Evolutionary conservation across 352 stramenopile species (phyloP).

Genomic region (Peronospora destructor): DNA sequence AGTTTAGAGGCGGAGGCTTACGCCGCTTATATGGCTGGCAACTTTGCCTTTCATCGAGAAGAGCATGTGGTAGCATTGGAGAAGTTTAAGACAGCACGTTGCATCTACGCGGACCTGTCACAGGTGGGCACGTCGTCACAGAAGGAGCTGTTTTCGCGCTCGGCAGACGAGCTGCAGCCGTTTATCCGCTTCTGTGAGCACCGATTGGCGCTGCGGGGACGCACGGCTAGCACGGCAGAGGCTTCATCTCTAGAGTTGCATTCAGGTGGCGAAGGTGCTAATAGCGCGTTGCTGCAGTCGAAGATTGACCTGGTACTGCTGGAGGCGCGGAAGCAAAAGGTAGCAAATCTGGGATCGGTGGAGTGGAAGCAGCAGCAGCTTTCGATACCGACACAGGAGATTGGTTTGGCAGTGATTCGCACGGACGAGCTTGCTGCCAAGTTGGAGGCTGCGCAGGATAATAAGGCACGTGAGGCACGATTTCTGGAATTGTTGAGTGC

Average conservation of each 20-base stretch:
- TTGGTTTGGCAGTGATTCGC: constrained; percentile 58
- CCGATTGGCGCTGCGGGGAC: constrained; percentile 55
- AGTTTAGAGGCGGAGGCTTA: constrained; percentile 86
- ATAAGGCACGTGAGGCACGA: constrained; percentile 64
- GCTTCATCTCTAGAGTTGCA: constrained; percentile 47
- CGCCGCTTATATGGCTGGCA: constrained; percentile 82
- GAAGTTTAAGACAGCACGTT: constrained; percentile 67
- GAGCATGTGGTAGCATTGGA: constrained; percentile 76
- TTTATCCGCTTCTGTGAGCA: constrained; percentile 85
- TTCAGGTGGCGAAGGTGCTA: constrained; percentile 55
- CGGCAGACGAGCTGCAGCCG: constrained; percentile 66
- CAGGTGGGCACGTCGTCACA: constrained; percentile 76
- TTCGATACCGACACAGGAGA: constrained; percentile 61
- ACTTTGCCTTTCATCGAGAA: constrained; percentile 85
- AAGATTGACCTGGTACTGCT: constrained; percentile 82
- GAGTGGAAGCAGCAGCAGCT: constrained; percentile 78
- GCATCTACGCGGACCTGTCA: constrained; percentile 80
- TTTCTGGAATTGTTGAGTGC: constrained; percentile 69
- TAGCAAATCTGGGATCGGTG: constrained; percentile 70
- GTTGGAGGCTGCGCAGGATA: constrained; percentile 41
- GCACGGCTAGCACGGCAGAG: constrained; percentile 30
- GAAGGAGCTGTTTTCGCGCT: constrained; percentile 68
- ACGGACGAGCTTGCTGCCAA: constrained; percentile 66
- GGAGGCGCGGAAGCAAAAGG: constrained; percentile 81
- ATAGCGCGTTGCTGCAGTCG: constrained; percentile 67